Conservation (phyloP, 208 protist species). For the Crithidia fasciculata region DNA sequence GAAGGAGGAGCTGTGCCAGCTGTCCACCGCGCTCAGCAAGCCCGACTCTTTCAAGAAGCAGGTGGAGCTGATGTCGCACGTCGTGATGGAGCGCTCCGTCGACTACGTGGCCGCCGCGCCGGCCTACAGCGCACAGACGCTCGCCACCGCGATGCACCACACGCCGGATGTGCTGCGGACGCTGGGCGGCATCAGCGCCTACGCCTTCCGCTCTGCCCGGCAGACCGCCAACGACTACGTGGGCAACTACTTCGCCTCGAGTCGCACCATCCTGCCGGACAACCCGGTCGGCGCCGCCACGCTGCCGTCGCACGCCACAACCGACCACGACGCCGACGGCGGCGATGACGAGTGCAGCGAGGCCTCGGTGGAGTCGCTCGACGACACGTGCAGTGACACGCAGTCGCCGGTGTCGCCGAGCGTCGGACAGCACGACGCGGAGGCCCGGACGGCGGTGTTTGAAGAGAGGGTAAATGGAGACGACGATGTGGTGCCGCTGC, state of each 20-base stretch:
- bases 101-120: constrained; percentile 40
- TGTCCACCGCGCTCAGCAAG: constrained; percentile 49
- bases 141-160: constrained; percentile 36
- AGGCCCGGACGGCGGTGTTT: neutral
- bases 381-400: constrained; percentile 25
- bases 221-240: constrained; percentile 40
- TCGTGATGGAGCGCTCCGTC: constrained; percentile 50
- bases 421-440: neutral
- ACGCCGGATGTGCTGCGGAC: constrained; percentile 40
- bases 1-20: constrained; percentile 42
- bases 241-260: constrained; percentile 27
- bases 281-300: constrained; percentile 8
- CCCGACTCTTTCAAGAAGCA: constrained; percentile 56
- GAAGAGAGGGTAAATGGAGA: neutral
- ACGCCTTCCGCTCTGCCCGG: constrained; percentile 31
- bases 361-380: constrained; percentile 27
- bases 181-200: constrained; percentile 34
- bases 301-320: neutral
- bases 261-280: constrained; percentile 28
- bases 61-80: constrained; percentile 48
- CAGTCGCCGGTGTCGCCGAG: constrained; percentile 3
- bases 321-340: neutral
- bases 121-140: constrained; percentile 28
- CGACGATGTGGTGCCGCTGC: neutral
- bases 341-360: constrained; percentile 26